These are phyloP conservation scores for Suillus brevipes DNA, from an alignment of 768 basidiomycete species.

Conservation along the genomic window DNA sequence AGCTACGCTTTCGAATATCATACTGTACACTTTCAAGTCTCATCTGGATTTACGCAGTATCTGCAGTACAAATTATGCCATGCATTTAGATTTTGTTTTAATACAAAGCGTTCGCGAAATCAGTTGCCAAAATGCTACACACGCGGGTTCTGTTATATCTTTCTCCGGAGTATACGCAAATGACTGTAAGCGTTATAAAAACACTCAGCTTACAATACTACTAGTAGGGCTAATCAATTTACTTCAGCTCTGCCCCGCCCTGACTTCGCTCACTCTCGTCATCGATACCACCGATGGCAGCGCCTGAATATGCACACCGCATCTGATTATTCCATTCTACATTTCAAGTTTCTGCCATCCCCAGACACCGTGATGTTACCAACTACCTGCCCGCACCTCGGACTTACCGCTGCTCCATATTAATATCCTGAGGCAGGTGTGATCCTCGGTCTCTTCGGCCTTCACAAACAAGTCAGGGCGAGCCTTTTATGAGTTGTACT, in stretches of 20 bases:
- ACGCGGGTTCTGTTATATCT: background rate
- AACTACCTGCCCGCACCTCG: background rate
- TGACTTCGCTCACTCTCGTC: slow-evolving; percentile 22
- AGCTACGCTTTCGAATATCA: background rate
- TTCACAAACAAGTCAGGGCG: too few species aligned
- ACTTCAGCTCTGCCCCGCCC: slow-evolving; percentile 13
- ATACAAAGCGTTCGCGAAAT: background rate
- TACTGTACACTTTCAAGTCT: too few species aligned
- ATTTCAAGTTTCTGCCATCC: background rate
- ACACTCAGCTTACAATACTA: background rate
- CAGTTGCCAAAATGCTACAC: background rate
- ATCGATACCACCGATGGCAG: slow-evolving; percentile 18
- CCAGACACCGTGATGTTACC: too few species aligned
- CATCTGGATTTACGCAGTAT: background rate
- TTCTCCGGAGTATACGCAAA: background rate
- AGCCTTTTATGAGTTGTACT: background rate
- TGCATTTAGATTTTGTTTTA: background rate
- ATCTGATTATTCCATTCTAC: background rate
- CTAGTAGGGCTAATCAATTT: slow-evolving; percentile 18
- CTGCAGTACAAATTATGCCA: background rate
- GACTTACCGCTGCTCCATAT: background rate
- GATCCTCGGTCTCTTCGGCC: background rate
- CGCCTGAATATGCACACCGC: background rate
- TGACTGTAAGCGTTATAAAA: background rate
- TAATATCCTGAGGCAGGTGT: too few species aligned